phyloP scores from a whole-genome alignment of 306 rosid species.

The Cucurbita pepo region DNA sequence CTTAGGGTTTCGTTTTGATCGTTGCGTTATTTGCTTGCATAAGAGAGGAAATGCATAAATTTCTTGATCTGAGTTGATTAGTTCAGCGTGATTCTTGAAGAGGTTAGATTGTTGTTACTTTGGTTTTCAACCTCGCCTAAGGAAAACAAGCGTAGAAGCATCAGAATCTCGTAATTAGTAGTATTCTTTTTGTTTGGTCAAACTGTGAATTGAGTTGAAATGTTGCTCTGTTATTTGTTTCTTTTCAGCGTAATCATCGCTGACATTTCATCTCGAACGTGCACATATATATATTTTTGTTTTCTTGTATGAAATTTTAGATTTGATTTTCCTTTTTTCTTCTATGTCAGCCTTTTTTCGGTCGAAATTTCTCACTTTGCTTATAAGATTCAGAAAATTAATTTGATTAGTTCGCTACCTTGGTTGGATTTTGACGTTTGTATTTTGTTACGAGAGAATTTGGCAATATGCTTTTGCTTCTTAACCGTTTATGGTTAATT shows the following conservation, averaged over 20 bases:
- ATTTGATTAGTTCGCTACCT: neutral
- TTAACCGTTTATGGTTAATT: neutral
- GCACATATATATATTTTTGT: neutral
- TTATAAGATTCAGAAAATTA: neutral
- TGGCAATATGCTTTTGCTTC: neutral
- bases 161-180: neutral
- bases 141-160: neutral
- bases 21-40: neutral
- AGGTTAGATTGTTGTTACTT: neutral
- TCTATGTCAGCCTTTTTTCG: neutral
- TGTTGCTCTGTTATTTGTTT: neutral
- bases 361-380: neutral
- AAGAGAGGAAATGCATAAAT: neutral
- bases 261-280: neutral
- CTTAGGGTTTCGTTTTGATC: neutral
- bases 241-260: neutral
- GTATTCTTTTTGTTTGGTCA: neutral
- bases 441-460: conserved; percentile 2
- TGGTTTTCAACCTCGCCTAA: neutral
- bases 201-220: neutral
- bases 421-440: neutral
- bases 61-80: neutral
- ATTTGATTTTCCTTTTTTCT: neutral
- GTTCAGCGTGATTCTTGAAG: neutral
- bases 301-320: neutral